Percentiles rank a stretch among this genome's conserved stretches.
These are phyloP conservation scores for Globisporangium radiosum DNA, from an alignment of 352 stramenopile species.

Conservation along the genomic window DNA sequence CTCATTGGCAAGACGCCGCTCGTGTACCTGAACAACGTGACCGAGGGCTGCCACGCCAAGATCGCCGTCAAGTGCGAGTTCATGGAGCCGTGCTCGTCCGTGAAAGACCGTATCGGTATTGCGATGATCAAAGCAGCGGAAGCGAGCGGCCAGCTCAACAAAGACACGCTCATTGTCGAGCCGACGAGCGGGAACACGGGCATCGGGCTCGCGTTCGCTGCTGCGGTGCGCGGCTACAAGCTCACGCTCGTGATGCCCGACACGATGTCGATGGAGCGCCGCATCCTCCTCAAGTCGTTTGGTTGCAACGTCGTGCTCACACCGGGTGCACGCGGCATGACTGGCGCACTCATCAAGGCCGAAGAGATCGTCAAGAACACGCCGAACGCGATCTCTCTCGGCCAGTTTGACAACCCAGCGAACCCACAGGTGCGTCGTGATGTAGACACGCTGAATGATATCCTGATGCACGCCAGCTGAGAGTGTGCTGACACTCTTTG, in stretches of 20 bases:
- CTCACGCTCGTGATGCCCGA: constrained; percentile 95
- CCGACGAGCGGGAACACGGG: constrained; percentile 94
- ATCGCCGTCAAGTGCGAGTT: constrained; percentile 89
- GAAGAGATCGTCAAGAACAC: constrained; percentile 73
- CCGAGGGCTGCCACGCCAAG: constrained; percentile 70
- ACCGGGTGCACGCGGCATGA: constrained; percentile 81
- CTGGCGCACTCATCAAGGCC: constrained; percentile 67
- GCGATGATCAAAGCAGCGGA: constrained; percentile 84
- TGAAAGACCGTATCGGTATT: constrained; percentile 84
- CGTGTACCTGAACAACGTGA: constrained; percentile 88
- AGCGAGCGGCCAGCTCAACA: constrained; percentile 53
- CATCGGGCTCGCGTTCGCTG: constrained; percentile 91
- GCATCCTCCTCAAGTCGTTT: constrained; percentile 93
- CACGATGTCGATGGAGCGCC: constrained; percentile 94
- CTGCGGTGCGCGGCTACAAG: constrained; percentile 86
- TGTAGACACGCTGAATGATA: neutral
- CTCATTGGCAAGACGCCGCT: constrained; percentile 94
- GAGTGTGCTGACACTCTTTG: neutral
- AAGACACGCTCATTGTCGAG: constrained; percentile 89
- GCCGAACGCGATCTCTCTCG: constrained; percentile 77
- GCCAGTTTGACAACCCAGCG: constrained; percentile 96
- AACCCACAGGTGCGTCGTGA: constrained; percentile 76
- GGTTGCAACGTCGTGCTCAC: constrained; percentile 90
- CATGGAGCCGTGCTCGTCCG: constrained; percentile 83
- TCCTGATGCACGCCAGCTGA: neutral